These are phyloP conservation scores for Saccharomyces hybrid DNA, from an alignment of 1,139 yeast genomes.

Conservation along the genomic window DNA sequence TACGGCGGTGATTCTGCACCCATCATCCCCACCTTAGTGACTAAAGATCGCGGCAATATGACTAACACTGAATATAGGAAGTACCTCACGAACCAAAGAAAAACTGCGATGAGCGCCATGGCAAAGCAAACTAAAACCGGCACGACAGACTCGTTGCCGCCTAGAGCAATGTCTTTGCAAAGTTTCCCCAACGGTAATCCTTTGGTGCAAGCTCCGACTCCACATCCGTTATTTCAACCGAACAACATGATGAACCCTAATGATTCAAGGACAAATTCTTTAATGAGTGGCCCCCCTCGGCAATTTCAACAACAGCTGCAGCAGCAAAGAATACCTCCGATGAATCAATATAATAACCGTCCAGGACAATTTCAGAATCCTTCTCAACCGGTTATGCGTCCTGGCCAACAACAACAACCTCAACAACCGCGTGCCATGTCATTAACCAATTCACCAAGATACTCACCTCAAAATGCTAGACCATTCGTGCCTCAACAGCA, in stretches of 20 bases:
- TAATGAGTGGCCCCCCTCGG: slow-evolving; percentile 19
- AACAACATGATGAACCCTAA: not conserved
- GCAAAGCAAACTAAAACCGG: slow-evolving; percentile 32
- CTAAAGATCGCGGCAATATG: slow-evolving; percentile 29
- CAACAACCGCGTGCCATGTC: not conserved
- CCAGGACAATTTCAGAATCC: not conserved
- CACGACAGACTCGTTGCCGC: slow-evolving; percentile 17
- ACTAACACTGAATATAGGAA: slow-evolving; percentile 59
- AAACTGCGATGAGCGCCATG: slow-evolving; percentile 43
- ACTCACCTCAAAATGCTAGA: not conserved
- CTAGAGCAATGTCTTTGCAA: slow-evolving; percentile 56
- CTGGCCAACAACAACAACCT: not conserved
- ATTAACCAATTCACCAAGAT: not conserved
- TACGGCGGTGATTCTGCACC: slow-evolving; percentile 55
- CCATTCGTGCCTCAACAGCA: not conserved
- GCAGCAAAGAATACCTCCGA: not conserved
- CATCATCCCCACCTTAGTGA: slow-evolving; percentile 56
- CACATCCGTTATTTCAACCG: not conserved
- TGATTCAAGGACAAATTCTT: slow-evolving; percentile 20
- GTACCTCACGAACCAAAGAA: slow-evolving; percentile 61
- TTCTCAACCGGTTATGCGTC: not conserved
- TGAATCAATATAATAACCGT: not conserved
- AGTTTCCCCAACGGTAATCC: slow-evolving; percentile 21
- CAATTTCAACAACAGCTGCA: slow-evolving; percentile 7
- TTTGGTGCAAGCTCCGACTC: slow-evolving; percentile 4